Evolutionary conservation across 768 basidiomycete genomes (phyloP), one percentile per base, ranked within the genome.

Genomic region (Mycena sanguinolenta): DNA sequence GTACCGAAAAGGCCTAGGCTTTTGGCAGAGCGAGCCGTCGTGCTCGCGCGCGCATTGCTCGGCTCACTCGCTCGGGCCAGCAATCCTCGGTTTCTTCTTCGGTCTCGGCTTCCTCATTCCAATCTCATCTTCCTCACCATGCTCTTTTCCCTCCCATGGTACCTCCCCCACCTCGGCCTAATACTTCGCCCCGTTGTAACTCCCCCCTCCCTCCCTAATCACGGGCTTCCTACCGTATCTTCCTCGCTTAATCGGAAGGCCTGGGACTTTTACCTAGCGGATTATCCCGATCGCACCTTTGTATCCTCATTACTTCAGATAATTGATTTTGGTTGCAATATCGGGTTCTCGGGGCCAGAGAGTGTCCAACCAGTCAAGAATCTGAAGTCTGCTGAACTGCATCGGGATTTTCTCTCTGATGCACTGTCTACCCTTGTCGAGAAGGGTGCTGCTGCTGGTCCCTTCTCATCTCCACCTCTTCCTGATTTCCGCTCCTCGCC

Each of bases 321-420:
- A 39, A 39, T 39, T 39, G 39, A 39, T 14, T 39, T 39, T 14
- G 39, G 39, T 39, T 39, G 39, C 39, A 39, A 39, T 14, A 39
- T 39, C 16, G 39, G 39, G 16, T 39, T 39, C 39, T 39, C 39
- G 8, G 39, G 39, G 9, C 6, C 39, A 14, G 39, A 39, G 13
- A 7, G 8, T 14, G 3, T 7, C 39, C 39, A 39, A 17, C 39
- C 70, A 0, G 75, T 74, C 57, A 66, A 34, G 7, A 82, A 80
- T 49, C 71, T 81, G 23, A 74, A 75, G 44, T 79, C 79, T 10
- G 78, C 79, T 0, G 23, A 64, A 17, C 74, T 76, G 13, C 13
- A 63, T 34, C 53, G 68, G 1, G 53, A 65, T 2, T 50, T 66
- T 23, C 54, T 77, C 12, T 50, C 63, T n/a, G 34, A 39, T 1